A percentile compares a stretch with the other conserved stretches of the same genome.
These are phyloP conservation scores for Tetraselmis chui DNA, from an alignment of 139 green algal genomes.

Conservation along the genomic window DNA sequence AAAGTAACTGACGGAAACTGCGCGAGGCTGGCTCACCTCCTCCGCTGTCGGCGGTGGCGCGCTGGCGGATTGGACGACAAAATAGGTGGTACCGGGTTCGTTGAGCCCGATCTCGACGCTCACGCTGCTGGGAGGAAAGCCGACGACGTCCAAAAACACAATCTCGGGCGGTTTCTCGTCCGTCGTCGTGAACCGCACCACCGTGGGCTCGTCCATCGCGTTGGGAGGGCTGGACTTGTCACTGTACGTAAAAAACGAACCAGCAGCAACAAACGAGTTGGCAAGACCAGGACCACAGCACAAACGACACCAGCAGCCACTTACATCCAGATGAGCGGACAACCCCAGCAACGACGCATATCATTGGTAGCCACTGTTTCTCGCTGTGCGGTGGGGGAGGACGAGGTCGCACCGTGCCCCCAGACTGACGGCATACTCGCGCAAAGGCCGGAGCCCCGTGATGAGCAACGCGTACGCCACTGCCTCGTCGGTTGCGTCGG, in stretches of 20 bases:
- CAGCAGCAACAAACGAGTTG: too few relatives aligned
- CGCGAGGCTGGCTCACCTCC: background rate
- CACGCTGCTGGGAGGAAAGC: background rate
- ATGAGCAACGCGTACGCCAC: background rate
- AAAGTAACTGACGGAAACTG: too few relatives aligned
- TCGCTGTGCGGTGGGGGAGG: too few relatives aligned
- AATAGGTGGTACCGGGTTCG: background rate
- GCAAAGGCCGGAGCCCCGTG: background rate
- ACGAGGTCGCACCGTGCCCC: background rate
- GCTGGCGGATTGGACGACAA: background rate
- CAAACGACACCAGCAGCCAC: too few relatives aligned
- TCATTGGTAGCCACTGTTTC: too few relatives aligned
- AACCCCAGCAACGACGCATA: too few relatives aligned
- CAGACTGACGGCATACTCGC: background rate
- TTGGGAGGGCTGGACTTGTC: background rate
- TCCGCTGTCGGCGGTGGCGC: background rate
- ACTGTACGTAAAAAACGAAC: too few relatives aligned
- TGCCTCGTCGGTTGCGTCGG: too few relatives aligned
- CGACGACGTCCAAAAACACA: background rate
- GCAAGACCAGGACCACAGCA: too few relatives aligned
- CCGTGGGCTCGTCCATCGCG: background rate
- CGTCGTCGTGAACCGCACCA: background rate
- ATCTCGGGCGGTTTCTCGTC: background rate
- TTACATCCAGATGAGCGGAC: too few relatives aligned
- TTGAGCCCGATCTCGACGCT: background rate